Base-by-base conservation (phyloP, 129 eudicot species). In the Ambrosia trifida region DNA sequence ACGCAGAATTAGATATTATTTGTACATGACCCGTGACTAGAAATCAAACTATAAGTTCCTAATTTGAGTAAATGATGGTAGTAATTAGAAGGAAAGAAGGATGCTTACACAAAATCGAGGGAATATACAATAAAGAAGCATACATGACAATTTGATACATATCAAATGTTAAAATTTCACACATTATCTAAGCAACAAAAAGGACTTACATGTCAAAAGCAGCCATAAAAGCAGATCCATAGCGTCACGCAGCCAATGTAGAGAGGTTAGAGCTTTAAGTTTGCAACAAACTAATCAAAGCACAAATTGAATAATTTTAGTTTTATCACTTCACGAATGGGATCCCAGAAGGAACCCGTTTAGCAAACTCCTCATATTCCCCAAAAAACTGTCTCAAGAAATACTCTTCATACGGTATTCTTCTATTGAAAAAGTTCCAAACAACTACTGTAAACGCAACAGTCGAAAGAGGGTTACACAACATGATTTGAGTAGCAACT, bases 401-500 rank as follows among this genome's bases (percentile, higher is more conserved):
- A 51, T 70, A 87, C 91, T 94, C 98, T 78, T 90, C 99, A 11
- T 90, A 90, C 5, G 93, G 97, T 84, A 94, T 94, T 69, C 98
- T 74, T 52, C 61, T 74, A 32, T 81, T 73, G 69, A 94, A 94
- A 53, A 89, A 89, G 51, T 57, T 77, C 98, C 98, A 89, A 59
- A 89, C 97, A 12, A 87, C 87, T 53, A 83, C 18, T 5, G 90
- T 56, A 78, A 89, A 94, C 13, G 77, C 93, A 54, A 87, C 28
- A 2, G 81, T 79, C 30, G 93, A 84, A 30, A 94, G 0, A 13
- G 99, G 99, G 73, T 94, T 94, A 75, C 95, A 87, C 38, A 94
- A 66, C 99, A 94, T 94, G 56, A 94, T 61, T 69, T 94, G 99
- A 36, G 96, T 94, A 28, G 91, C 97, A 72, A 94, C 76, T 7